phyloP scores from a whole-genome alignment of 768 basidiomycete genomes.

The Hericium alpestre region DNA sequence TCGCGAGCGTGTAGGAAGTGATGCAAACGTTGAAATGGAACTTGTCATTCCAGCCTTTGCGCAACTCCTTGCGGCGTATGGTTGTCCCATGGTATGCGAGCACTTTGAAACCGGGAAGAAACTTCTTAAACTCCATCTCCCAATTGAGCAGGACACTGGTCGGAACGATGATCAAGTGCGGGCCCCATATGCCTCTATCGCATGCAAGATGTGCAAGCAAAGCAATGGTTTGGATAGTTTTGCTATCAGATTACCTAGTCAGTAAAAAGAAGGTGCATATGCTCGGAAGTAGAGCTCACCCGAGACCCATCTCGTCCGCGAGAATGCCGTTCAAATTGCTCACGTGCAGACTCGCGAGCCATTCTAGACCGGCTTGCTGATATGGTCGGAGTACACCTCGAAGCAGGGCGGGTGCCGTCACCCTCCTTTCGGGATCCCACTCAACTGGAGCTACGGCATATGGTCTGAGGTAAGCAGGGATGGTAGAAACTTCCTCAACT shows the following conservation, averaged over 20 bases:
- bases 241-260: slow-evolving; percentile 33
- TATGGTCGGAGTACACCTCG: slow-evolving; percentile 87
- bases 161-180: slow-evolving; percentile 86
- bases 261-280: background rate
- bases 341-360: slow-evolving; percentile 80
- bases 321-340: slow-evolving; percentile 77
- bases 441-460: slow-evolving; percentile 65
- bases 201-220: slow-evolving; percentile 88
- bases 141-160: slow-evolving; percentile 92
- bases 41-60: slow-evolving; percentile 85
- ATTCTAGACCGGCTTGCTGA: slow-evolving; percentile 87
- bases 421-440: slow-evolving; percentile 48
- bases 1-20: slow-evolving; percentile 89
- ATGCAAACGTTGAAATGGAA: slow-evolving; percentile 90
- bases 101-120: slow-evolving; percentile 79
- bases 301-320: slow-evolving; percentile 92
- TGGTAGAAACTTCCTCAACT: slow-evolving; percentile 28
- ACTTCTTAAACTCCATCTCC: slow-evolving; percentile 97
- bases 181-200: slow-evolving; percentile 85
- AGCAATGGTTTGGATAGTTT: slow-evolving; percentile 94
- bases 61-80: slow-evolving; percentile 81
- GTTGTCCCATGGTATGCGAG: slow-evolving; percentile 85
- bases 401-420: slow-evolving; percentile 62
- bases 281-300: slow-evolving; percentile 38
- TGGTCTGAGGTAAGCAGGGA: slow-evolving; percentile 42